Base-by-base conservation (phyloP, 495 filamentous ascomycete species). In the Neurospora hispaniola region DNA sequence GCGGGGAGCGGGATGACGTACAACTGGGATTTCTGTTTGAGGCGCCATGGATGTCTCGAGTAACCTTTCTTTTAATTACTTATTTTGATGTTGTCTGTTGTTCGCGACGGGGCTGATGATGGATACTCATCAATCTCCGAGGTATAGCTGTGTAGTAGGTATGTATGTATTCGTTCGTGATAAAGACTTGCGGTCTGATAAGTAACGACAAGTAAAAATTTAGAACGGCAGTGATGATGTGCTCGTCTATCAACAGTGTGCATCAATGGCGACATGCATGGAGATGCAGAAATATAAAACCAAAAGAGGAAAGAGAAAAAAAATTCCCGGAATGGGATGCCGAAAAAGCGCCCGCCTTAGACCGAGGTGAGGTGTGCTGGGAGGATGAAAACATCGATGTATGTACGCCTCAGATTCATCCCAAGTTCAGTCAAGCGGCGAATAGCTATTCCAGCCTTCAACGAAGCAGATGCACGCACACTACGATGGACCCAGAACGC, bases 11-110 rank as follows among this genome's bases (percentile, higher is more conserved):
- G 41, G 42, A 27, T 8, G 62, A 75, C 79, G n/a, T 71, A 81
- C 82, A 68, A 84, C 74, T 3, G 83, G 83, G 43, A 84, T 85
- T 31, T 82, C 74, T 35, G 77, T 78, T 70, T 85, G 83, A 69
- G 83, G 82, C 31, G 83, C 82, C 83, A 85, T 85, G 18, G 69
- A 38, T 62, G 23, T 66, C 27, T 35, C 27, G 27, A 66, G 54
- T 66, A 38, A 18, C 27, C 14, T 66, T 18, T 66, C 18, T 35
- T 35, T 35, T 66, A 35, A 18, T 27, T 38, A 38, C 35, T 38
- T 38, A 38, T 16, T 35, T 16, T 54, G 20, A 9, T 23, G 10
- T 16, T 62, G 10, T 62, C 23, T 31, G 8, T 62, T 1, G 27
- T 62, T 12, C 27, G 54, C 11, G 42, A 43, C 42, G 5, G 54